Conservation (phyloP, 345 rosid species). For the Crucihimalaya himalaica region DNA sequence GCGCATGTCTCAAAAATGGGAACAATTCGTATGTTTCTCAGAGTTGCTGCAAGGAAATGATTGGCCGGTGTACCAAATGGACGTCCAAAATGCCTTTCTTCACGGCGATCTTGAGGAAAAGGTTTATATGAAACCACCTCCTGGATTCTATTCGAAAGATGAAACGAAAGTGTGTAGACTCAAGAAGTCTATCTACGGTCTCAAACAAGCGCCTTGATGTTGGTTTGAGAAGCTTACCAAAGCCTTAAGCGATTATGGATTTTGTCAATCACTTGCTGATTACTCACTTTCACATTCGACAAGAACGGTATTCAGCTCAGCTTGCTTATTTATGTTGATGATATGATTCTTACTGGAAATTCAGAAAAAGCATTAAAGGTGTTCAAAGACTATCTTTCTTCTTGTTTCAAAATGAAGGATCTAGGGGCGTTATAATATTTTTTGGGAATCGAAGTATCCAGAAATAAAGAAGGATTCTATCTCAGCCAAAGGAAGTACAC, state of each 20-base stretch:
- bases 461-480: neutral
- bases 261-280: neutral
- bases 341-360: neutral
- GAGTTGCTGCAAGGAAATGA: too few species aligned
- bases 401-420: neutral
- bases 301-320: neutral
- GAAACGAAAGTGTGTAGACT: neutral
- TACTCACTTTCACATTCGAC: neutral
- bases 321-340: neutral
- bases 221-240: neutral
- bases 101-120: too few species aligned
- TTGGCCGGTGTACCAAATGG: too few species aligned
- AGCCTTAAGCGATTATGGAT: accelerated
- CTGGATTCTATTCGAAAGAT: too few species aligned
- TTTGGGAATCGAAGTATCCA: neutral
- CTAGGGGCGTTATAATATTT: neutral
- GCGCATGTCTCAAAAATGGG: too few species aligned
- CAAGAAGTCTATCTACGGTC: neutral
- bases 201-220: neutral
- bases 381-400: neutral
- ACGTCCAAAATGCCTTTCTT: too few species aligned
- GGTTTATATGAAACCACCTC: too few species aligned
- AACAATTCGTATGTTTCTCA: too few species aligned
- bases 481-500: neutral
- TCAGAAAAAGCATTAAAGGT: accelerated